Percentiles rank a stretch among this genome's conserved stretches.
These are phyloP conservation scores for Irpex lacteus DNA, from an alignment of 1,284 basidiomycete species.

Conservation along the genomic window DNA sequence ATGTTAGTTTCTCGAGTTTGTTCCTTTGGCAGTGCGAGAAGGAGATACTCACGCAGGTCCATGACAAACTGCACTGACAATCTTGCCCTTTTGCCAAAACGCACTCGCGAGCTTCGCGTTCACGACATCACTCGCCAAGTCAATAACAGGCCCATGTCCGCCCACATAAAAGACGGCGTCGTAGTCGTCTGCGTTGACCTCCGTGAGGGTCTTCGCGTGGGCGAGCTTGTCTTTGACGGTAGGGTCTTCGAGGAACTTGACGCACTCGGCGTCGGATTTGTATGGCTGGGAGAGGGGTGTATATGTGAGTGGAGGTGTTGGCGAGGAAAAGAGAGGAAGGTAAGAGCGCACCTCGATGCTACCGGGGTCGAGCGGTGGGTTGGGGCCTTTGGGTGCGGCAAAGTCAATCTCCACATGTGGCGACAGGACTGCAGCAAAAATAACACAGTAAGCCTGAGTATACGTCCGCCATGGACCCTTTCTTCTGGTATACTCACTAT, in stretches of 20 bases:
- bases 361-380: constrained; percentile 67
- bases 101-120: constrained; percentile 57
- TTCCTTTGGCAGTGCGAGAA: no score
- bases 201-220: constrained; percentile 58
- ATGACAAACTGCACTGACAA: constrained; percentile 70
- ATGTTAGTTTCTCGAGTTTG: no score
- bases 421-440: constrained; percentile 36
- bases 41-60: constrained; percentile 48
- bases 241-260: constrained; percentile 62
- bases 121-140: constrained; percentile 55
- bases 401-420: constrained; percentile 62
- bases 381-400: constrained; percentile 68
- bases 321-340: not conserved
- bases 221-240: constrained; percentile 56
- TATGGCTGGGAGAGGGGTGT: constrained; percentile 39
- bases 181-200: constrained; percentile 61
- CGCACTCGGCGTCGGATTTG: constrained; percentile 54
- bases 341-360: constrained; percentile 48
- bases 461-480: not conserved
- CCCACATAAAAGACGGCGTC: constrained; percentile 79
- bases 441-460: not conserved
- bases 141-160: constrained; percentile 72
- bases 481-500: constrained; percentile 28
- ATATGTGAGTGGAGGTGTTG: not conserved
- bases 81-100: constrained; percentile 62